Percentiles rank a stretch among this genome's conserved stretches.
phyloP scores from a whole-genome alignment of 352 stramenopile genomes.

The Globisporangium irregulare region DNA sequence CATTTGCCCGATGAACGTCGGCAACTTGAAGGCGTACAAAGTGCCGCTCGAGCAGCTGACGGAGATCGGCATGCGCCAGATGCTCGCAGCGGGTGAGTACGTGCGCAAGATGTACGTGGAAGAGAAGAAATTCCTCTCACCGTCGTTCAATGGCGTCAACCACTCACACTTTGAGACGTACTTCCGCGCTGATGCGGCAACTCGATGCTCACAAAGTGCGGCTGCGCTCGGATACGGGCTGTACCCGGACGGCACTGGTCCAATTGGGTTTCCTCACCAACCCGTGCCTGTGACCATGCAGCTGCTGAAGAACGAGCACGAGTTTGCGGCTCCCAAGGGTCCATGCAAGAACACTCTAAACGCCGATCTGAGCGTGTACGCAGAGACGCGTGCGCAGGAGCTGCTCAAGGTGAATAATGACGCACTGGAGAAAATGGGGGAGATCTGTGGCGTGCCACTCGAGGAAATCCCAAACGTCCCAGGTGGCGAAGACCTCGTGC shows the following conservation, averaged over 20 bases:
- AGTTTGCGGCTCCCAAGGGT: conserved; percentile 79
- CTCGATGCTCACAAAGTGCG: conserved; percentile 78
- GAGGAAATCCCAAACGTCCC: conserved; percentile 49
- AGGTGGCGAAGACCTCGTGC: conserved; percentile 66
- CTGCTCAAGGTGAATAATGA: conserved; percentile 54
- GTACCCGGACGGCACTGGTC: conserved; percentile 78
- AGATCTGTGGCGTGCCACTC: conserved; percentile 61
- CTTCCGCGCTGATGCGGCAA: conserved; percentile 78
- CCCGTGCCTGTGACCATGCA: conserved; percentile 86
- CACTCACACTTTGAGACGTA: conserved; percentile 84
- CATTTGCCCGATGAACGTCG: conserved; percentile 64
- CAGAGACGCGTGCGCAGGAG: conserved; percentile 45
- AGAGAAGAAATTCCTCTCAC: conserved; percentile 62
- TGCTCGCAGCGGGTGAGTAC: conserved; percentile 66
- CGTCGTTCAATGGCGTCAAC: conserved; percentile 64
- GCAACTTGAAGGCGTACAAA: conserved; percentile 72
- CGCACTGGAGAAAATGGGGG: conserved; percentile 49
- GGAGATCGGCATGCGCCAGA: conserved; percentile 77
- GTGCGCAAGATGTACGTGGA: conserved; percentile 69
- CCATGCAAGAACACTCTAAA: conserved; percentile 54
- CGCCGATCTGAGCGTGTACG: conserved; percentile 57
- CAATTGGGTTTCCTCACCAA: conserved; percentile 57
- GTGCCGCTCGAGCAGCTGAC: conserved; percentile 82
- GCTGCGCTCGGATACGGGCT: conserved; percentile 70
- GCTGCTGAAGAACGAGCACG: conserved; percentile 79